Percentiles rank a stretch among this genome's conserved stretches.
These are phyloP conservation scores for Saccharum spontaneum DNA, from an alignment of 176 grass and related monocot species.

Conservation along the genomic window DNA sequence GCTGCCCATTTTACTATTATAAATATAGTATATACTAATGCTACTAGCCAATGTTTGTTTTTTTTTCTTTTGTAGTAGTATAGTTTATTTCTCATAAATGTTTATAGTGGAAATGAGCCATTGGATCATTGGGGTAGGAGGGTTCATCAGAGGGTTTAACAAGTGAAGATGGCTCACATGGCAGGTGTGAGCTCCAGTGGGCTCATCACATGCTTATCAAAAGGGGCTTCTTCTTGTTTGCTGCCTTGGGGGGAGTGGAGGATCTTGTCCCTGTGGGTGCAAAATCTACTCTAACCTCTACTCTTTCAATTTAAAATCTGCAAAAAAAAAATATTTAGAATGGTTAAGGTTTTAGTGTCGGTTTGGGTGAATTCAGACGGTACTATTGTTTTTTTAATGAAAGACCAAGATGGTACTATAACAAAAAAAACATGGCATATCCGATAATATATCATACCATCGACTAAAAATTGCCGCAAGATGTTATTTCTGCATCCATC, in stretches of 20 bases:
- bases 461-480: not conserved
- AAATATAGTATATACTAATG: not conserved
- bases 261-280: constrained; percentile 39
- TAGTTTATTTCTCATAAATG: constrained; percentile 27
- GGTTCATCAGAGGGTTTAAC: constrained; percentile 54
- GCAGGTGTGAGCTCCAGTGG: constrained; percentile 43
- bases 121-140: constrained; percentile 38
- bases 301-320: constrained; percentile 25
- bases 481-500: not conserved
- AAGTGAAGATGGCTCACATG: constrained; percentile 59
- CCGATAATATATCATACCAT: not conserved
- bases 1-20: constrained; percentile 36
- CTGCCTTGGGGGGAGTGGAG: constrained; percentile 32
- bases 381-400: not conserved
- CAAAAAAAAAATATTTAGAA: not conserved
- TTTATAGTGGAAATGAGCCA: constrained; percentile 16
- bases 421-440: not conserved
- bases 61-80: not conserved
- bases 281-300: constrained; percentile 34
- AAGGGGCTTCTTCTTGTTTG: constrained; percentile 42
- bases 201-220: constrained; percentile 35
- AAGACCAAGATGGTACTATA: not conserved
- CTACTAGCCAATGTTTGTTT: not conserved
- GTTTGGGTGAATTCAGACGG: not conserved
- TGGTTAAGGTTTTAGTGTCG: constrained; percentile 7